These are phyloP conservation scores for Ustilago bromivora DNA, from an alignment of 1,284 basidiomycete genomes.

Conservation along the genomic window DNA sequence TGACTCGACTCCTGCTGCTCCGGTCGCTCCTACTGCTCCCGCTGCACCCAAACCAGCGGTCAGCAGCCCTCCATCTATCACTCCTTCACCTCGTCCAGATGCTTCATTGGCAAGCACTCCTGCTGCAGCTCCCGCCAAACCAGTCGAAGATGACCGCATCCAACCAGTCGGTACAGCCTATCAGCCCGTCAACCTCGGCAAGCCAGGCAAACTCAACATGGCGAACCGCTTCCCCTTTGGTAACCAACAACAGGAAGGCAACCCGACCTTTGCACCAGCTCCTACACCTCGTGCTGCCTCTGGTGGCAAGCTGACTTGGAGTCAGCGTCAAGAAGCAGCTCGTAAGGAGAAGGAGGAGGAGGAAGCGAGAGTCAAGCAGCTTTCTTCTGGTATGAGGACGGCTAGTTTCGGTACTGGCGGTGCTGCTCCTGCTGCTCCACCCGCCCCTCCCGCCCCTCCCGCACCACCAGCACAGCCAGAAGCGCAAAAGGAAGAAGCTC, in stretches of 20 bases:
- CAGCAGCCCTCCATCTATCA: constrained; percentile 12
- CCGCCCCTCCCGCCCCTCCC: constrained; percentile 45
- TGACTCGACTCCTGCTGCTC: constrained; percentile 37
- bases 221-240: constrained; percentile 65
- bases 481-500: constrained; percentile 20
- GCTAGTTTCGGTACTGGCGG: constrained; percentile 40
- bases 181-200: constrained; percentile 63
- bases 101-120: constrained; percentile 10
- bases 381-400: constrained; percentile 32
- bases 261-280: constrained; percentile 38
- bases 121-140: constrained; percentile 38
- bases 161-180: constrained; percentile 68
- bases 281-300: constrained; percentile 30
- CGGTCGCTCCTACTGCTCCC: constrained; percentile 20
- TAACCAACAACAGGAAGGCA: constrained; percentile 38
- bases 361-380: constrained; percentile 41
- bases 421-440: constrained; percentile 37
- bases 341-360: constrained; percentile 63
- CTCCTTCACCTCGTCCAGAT: constrained; percentile 38
- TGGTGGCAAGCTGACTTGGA: constrained; percentile 67
- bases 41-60: constrained; percentile 17
- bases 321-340: constrained; percentile 66
- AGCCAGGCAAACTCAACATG: constrained; percentile 67
- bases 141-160: constrained; percentile 64
- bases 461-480: constrained; percentile 15